Evolutionary conservation across 805 yeast genomes (phyloP).

Genomic region (Maudiozyma barnettii): DNA sequence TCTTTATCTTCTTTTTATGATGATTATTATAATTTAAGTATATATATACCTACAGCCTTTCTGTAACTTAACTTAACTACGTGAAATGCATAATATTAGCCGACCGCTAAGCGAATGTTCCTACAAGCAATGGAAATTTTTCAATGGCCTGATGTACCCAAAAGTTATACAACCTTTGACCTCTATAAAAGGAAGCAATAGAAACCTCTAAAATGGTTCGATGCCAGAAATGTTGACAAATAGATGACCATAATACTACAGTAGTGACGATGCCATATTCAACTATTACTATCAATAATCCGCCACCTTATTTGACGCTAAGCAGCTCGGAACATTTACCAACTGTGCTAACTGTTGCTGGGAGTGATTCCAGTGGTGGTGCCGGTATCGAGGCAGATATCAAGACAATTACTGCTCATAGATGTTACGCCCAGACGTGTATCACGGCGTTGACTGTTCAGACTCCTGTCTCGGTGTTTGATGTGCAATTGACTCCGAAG

Average conservation of each 20-base stretch:
- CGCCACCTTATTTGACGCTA: constrained; percentile 25
- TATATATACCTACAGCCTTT: neutral
- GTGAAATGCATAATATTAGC: neutral
- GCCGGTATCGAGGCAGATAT: constrained; percentile 89
- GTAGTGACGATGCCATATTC: constrained; percentile 8
- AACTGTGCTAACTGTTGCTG: constrained; percentile 46
- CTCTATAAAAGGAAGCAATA: too few relatives aligned
- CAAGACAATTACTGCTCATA: constrained; percentile 66
- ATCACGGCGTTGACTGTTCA: constrained; percentile 76
- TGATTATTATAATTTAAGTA: neutral
- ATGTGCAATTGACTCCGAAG: constrained; percentile 35
- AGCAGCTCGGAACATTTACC: constrained; percentile 26
- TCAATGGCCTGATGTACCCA: neutral
- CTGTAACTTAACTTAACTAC: neutral
- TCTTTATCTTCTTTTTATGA: neutral
- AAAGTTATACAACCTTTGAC: too few relatives aligned
- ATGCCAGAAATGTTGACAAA: neutral
- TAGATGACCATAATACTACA: neutral
- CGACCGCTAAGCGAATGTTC: neutral
- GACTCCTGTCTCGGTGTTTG: constrained; percentile 40
- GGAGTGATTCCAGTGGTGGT: constrained; percentile 82
- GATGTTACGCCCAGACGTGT: constrained; percentile 68
- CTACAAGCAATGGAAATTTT: neutral
- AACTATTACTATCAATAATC: constrained; percentile 18
- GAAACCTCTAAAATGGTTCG: neutral